Conservation (phyloP, 192 early-diverging fungal species). For the Coemansia sp. region DNA sequence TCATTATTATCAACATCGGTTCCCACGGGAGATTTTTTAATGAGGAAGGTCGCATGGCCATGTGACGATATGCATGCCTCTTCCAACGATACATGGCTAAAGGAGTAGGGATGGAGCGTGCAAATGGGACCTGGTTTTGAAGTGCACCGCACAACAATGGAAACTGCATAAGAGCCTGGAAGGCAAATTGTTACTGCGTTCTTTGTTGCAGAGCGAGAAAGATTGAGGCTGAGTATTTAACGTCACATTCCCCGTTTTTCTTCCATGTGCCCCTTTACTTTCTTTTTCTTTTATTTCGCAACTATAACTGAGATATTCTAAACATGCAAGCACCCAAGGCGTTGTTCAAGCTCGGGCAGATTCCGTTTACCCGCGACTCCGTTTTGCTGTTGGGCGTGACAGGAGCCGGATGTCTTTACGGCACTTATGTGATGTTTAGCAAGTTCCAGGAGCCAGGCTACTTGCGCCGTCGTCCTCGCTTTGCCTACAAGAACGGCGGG, state of each 20-base stretch:
- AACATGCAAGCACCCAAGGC: constrained; percentile 21
- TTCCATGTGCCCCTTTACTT: neutral
- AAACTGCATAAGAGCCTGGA: no score
- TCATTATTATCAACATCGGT: constrained; percentile 4
- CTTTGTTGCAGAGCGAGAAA: no score
- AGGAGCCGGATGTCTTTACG: constrained; percentile 44
- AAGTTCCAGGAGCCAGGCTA: constrained; percentile 53
- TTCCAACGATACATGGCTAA: no score
- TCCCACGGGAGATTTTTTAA: neutral
- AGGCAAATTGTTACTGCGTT: neutral
- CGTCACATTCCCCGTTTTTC: no score
- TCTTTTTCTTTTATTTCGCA: neutral
- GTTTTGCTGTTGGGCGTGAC: constrained; percentile 42
- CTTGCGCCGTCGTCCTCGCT: constrained; percentile 33
- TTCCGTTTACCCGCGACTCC: constrained; percentile 46
- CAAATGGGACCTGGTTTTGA: no score
- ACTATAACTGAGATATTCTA: neutral
- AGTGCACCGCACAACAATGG: no score
- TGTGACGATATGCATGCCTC: no score
- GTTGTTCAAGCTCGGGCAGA: constrained; percentile 35
- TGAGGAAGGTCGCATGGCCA: no score
- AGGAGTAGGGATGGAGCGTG: no score
- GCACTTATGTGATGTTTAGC: constrained; percentile 43
- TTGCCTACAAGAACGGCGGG: constrained; percentile 36
- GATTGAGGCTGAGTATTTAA: no score